These are phyloP conservation scores for Malassezia obtusa DNA, from an alignment of 1,284 basidiomycete species.

Conservation along the genomic window DNA sequence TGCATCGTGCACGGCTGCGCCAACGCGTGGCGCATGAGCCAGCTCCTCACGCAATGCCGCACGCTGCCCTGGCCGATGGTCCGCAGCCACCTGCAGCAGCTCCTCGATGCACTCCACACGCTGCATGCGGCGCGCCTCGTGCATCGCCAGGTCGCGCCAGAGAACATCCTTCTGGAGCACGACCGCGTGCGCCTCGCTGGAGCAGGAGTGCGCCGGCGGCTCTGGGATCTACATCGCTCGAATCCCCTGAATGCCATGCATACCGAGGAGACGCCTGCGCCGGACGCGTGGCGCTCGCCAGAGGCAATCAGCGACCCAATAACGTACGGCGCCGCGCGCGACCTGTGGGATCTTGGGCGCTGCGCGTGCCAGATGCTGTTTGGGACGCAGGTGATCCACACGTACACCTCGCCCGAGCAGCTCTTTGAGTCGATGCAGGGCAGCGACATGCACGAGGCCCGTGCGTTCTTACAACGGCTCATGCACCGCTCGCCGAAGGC, in stretches of 20 bases:
- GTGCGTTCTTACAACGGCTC: constrained; percentile 26
- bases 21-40: constrained; percentile 18
- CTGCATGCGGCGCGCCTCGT: constrained; percentile 34
- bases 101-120: constrained; percentile 33
- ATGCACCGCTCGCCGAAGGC: constrained; percentile 31
- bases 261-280: constrained; percentile 11
- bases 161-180: constrained; percentile 22
- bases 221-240: constrained; percentile 36
- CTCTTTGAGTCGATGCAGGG: constrained; percentile 13
- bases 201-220: constrained; percentile 27
- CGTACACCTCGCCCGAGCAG: constrained; percentile 26
- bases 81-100: constrained; percentile 20
- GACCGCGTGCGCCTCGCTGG: constrained; percentile 19
- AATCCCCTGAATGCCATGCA: constrained; percentile 30
- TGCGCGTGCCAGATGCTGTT: constrained; percentile 41
- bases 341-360: constrained; percentile 45
- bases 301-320: constrained; percentile 33
- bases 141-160: constrained; percentile 30
- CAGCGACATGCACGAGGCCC: constrained; percentile 11
- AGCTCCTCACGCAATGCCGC: constrained; percentile 30
- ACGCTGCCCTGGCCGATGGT: constrained; percentile 32
- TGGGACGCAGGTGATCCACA: constrained; percentile 25
- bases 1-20: constrained; percentile 25
- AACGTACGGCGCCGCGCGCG: constrained; percentile 35
- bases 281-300: constrained; percentile 37